A percentile compares a stretch with the other conserved stretches of the same genome.
Evolutionary conservation across 768 basidiomycete genomes (phyloP).

Genomic region (Gloeostereum incarnatum): DNA sequence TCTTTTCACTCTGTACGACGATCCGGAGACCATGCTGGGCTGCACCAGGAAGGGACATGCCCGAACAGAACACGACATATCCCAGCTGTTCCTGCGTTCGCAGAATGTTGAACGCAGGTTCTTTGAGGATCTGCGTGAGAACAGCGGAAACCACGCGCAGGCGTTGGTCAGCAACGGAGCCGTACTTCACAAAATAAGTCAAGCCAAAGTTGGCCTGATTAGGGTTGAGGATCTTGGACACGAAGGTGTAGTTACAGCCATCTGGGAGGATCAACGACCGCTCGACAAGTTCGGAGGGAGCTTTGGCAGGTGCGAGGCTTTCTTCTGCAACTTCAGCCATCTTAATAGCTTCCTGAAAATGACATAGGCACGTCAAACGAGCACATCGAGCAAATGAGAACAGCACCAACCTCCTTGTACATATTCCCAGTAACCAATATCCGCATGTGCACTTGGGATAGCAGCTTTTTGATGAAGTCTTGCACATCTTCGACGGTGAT

Average conservation of each 20-base stretch:
- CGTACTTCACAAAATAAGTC: constrained; percentile 80
- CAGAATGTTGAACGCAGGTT: constrained; percentile 85
- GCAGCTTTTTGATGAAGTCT: constrained; percentile 44
- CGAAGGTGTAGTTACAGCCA: constrained; percentile 61
- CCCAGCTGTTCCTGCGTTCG: constrained; percentile 95
- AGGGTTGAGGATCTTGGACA: constrained; percentile 62
- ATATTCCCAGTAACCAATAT: constrained; percentile 82
- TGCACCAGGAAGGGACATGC: constrained; percentile 50
- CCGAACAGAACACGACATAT: constrained; percentile 69
- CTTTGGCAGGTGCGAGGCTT: constrained; percentile 49
- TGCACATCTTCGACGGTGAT: constrained; percentile 66
- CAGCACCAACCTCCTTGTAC: constrained; percentile 57
- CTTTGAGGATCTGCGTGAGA: constrained; percentile 77
- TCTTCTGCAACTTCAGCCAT: constrained; percentile 67
- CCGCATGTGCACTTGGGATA: constrained; percentile 59
- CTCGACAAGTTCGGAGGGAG: constrained; percentile 45
- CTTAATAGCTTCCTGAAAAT: constrained; percentile 59
- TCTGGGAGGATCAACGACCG: constrained; percentile 56
- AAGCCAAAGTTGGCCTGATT: constrained; percentile 83
- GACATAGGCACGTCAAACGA: constrained; percentile 2
- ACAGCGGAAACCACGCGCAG: constrained; percentile 62
- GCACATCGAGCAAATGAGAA: background rate
- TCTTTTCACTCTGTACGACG: constrained; percentile 82
- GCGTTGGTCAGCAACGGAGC: constrained; percentile 51
- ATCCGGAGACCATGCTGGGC: constrained; percentile 73